These are phyloP conservation scores for Phallus indusiatus DNA, from an alignment of 768 basidiomycete genomes.

Conservation along the genomic window DNA sequence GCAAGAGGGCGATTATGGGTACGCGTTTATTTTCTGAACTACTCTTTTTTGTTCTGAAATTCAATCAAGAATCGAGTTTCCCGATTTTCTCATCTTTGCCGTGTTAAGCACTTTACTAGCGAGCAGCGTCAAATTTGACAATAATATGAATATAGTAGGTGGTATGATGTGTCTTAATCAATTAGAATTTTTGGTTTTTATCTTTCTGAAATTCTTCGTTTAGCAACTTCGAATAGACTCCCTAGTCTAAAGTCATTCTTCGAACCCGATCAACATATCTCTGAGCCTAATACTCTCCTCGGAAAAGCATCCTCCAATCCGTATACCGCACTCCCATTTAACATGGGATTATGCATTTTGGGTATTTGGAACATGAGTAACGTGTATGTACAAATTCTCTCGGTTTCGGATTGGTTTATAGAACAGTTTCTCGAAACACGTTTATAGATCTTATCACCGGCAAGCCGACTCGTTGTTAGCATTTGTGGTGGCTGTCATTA, in stretches of 20 bases:
- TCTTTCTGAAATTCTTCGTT: neutral
- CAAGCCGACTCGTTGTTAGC: slow-evolving; percentile 83
- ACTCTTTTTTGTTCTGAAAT: neutral
- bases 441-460: slow-evolving; percentile 43
- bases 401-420: neutral
- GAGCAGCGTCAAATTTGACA: slow-evolving; percentile 50
- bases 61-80: slow-evolving; percentile 51
- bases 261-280: neutral
- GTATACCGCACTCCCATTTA: slow-evolving; percentile 1
- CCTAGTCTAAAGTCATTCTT: neutral
- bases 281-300: neutral
- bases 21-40: neutral
- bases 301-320: slow-evolving; percentile 6
- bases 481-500: slow-evolving; percentile 61
- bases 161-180: neutral
- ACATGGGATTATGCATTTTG: neutral
- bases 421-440: neutral
- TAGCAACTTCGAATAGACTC: neutral
- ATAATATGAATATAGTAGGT: neutral
- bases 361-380: neutral
- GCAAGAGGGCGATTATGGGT: slow-evolving; percentile 26
- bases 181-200: neutral
- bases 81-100: slow-evolving; percentile 43
- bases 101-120: slow-evolving; percentile 48
- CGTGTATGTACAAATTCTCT: neutral